Evolutionary conservation across 495 filamentous ascomycete genomes (phyloP).

Genomic region (Gamarada debralockiae): DNA sequence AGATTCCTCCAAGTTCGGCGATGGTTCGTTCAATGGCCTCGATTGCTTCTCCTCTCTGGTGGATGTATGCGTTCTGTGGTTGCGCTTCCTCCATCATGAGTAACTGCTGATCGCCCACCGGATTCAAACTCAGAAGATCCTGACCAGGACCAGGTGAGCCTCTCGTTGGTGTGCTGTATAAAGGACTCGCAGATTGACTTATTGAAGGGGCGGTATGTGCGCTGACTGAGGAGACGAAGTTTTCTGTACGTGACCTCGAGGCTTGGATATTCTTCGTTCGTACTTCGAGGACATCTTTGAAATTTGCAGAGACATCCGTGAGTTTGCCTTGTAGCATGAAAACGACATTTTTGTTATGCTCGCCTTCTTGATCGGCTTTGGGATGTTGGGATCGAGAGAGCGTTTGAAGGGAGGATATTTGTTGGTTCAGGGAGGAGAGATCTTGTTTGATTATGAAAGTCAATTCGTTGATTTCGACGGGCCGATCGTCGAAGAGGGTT

Average conservation of each 20-base stretch:
- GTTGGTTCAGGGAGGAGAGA: constrained; percentile 78
- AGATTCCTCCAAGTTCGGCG: constrained; percentile 88
- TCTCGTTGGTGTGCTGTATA: constrained; percentile 77
- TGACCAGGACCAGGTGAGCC: constrained; percentile 52
- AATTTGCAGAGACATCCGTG: constrained; percentile 88
- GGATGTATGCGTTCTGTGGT: constrained; percentile 81
- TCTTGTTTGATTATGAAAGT: constrained; percentile 98
- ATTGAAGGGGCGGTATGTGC: constrained; percentile 54
- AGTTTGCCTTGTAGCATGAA: constrained; percentile 90
- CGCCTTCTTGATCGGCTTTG: constrained; percentile 80
- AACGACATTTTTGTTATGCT: constrained; percentile 97
- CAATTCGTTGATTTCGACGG: constrained; percentile 94
- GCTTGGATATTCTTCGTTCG: constrained; percentile 98
- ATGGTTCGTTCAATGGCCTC: constrained; percentile 97
- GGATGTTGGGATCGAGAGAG: constrained; percentile 71
- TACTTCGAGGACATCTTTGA: constrained; percentile 96
- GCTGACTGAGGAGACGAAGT: constrained; percentile 88
- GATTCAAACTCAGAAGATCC: constrained; percentile 84
- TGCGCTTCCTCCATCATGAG: constrained; percentile 93
- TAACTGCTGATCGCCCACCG: constrained; percentile 83
- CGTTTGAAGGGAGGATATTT: constrained; percentile 76
- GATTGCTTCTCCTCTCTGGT: constrained; percentile 91
- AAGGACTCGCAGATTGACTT: constrained; percentile 70
- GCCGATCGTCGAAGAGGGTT: constrained; percentile 94
- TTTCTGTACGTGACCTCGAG: constrained; percentile 84